A percentile compares a stretch with the other conserved stretches of the same genome.
phyloP scores from a whole-genome alignment of 1,284 basidiomycete species.

The Cutaneotrichosporon daszewskae region DNA sequence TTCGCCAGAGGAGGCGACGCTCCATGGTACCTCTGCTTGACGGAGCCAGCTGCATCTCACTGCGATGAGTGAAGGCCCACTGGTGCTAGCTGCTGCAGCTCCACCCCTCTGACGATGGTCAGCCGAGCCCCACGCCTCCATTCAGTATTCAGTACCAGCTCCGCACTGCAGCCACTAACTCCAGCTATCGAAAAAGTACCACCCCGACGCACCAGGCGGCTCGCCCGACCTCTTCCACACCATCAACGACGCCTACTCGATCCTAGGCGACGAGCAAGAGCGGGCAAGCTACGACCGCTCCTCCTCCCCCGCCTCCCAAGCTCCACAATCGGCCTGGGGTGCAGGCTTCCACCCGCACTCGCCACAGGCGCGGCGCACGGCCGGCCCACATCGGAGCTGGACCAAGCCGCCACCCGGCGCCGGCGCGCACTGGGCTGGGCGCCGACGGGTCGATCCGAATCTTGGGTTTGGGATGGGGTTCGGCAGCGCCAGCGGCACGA shows the following conservation, averaged over 20 bases:
- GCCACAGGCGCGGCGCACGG: slow-evolving; percentile 9
- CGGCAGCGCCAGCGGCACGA: slow-evolving; percentile 7
- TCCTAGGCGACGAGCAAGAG: slow-evolving; percentile 38
- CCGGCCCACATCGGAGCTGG: slow-evolving; percentile 12
- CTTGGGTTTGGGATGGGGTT: slow-evolving; percentile 14
- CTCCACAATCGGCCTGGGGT: neutral
- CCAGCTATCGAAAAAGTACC: slow-evolving; percentile 48
- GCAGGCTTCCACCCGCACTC: slow-evolving; percentile 11
- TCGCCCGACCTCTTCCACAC: slow-evolving; percentile 37
- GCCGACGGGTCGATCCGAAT: slow-evolving; percentile 2
- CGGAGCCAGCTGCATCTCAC: too few relatives aligned
- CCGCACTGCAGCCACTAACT: slow-evolving; percentile 3
- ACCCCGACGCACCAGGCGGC: slow-evolving; percentile 46
- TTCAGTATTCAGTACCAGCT: too few relatives aligned
- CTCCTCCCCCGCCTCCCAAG: neutral
- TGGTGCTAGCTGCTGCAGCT: neutral
- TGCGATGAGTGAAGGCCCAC: too few relatives aligned
- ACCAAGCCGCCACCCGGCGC: slow-evolving; percentile 1
- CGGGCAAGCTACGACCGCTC: slow-evolving; percentile 21
- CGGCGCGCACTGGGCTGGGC: slow-evolving; percentile 10
- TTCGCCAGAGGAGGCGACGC: neutral
- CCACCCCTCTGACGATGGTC: neutral
- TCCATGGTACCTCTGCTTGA: neutral
- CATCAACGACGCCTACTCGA: slow-evolving; percentile 45
- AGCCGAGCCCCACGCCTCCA: too few relatives aligned